phyloP scores from a whole-genome alignment of 129 eudicot species.

The Helianthus tuberosus region DNA sequence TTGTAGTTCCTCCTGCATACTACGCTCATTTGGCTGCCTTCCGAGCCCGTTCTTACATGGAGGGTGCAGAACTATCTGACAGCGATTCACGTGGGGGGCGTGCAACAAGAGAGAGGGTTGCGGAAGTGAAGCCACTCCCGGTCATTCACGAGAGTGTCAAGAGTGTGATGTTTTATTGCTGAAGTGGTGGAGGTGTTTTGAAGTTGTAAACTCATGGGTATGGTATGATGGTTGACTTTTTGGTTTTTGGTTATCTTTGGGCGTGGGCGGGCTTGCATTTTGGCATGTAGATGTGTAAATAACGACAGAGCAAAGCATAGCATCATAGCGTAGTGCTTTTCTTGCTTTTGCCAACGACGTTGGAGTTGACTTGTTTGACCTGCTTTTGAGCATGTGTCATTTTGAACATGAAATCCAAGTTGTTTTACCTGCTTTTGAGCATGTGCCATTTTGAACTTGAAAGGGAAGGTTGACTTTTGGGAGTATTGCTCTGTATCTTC shows the following conservation, averaged over 20 bases:
- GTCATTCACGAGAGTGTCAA: constrained; percentile 57
- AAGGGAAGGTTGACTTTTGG: constrained; percentile 4
- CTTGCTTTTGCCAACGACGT: neutral
- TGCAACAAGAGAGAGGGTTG: constrained; percentile 40
- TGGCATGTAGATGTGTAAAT: constrained; percentile 20
- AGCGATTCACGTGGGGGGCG: constrained; percentile 45
- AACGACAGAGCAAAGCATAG: constrained; percentile 7
- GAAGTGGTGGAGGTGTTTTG: constrained; percentile 7
- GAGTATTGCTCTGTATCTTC: neutral
- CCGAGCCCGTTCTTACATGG: constrained; percentile 76
- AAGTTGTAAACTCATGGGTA: neutral
- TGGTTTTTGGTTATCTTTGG: neutral
- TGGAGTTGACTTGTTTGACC: neutral
- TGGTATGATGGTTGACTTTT: constrained; percentile 6
- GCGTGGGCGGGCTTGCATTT: neutral
- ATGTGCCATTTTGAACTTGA: neutral
- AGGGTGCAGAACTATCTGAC: constrained; percentile 41
- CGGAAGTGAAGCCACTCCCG: constrained; percentile 48
- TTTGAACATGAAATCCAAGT: neutral
- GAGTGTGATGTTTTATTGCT: constrained; percentile 82
- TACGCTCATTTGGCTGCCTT: constrained; percentile 89
- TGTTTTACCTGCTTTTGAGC: no score
- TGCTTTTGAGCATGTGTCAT: constrained; percentile 5
- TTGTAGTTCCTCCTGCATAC: constrained; percentile 87
- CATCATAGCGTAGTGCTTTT: constrained; percentile 1